Evolutionary conservation across 257 asterid species (phyloP), one percentile per base, ranked within the genome.

Genomic region (Coffea canephora): DNA sequence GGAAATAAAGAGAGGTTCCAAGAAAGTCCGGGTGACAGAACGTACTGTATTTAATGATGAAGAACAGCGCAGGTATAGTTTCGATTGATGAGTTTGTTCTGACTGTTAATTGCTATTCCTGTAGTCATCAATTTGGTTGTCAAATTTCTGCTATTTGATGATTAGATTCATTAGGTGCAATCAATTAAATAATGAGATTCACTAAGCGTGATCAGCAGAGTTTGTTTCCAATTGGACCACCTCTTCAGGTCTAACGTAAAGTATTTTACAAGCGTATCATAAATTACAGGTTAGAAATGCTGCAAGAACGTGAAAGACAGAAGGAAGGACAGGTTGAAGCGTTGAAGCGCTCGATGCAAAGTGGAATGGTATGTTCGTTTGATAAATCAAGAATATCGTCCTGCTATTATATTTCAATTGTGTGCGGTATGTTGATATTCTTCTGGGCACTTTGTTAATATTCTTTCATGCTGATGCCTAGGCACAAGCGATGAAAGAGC

Each of bases 401-500:
- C 18, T 15, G 39, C 73, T 52, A 12, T 31, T 23, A 52, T 70
- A 7, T 66, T 49, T 36, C 68, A 27, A 15, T 39, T 21, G 11
- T 25, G 50, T 39, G 50, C 76, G 31, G 21, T 45, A n/a, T 46
- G 16, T 41, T 70, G 71, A 74, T 6, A 41, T 77, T 81, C 49
- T 67, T 31, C 69, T 39, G 50, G 25, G 50, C 73, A 31, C 14
- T 45, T 16, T 46, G 16, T 41, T 70, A 66, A 74, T 2, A 61
- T 75, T 81, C 49, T 67, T 31, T 65, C 62, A 46, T 80, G 71
- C 16, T 39, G 74, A 61, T 84, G 68, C 69, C 13, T 79, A 95
- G 99, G 99, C 97, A 49, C 97, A 95, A 89, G 98, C 99, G 80
- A 95, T 95, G 99, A 95, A 95, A 87, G 98, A 95, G 83, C 99